Base-by-base conservation (phyloP, 768 basidiomycete species). In the Lactarius sp. region DNA sequence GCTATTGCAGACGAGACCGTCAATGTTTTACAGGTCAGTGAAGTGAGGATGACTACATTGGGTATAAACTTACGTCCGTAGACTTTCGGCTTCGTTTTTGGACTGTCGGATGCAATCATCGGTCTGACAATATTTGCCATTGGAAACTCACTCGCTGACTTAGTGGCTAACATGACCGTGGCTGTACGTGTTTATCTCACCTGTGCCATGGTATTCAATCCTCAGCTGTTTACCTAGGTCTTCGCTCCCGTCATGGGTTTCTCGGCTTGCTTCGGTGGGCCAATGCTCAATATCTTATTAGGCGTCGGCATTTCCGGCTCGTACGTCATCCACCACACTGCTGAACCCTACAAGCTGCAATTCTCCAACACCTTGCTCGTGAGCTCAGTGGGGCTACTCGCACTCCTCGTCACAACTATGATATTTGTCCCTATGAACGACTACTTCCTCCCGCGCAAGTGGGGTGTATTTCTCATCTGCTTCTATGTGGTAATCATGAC, bases 1-100 rank as follows among this genome's bases (percentile, higher is more conserved):
- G 94, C 90, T 6, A 94, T 98, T 53, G 94, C 95, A 1, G 94
- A 97, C 72, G 95, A 98, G 73, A 94, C 96, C 2, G 94, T 98
- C 36, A 83, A 88, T 53, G 87, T 98, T 12, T 81, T 98, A 10
- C 86, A 89, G 78, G 95, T 95, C 51, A 61, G 67, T 22, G 9
- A 41, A 20, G 22, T 6, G 22, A 44, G 12, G 37, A 36, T 27
- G 52, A 46, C n/a, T 27, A 22, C 36, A 20, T 44, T 16, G 31
- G n/a, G 6, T 50, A 27, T 16, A 36, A 36, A 8, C 49, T 66
- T 20, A 52, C 41, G 37, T 69, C 33, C 0, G 13, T 67, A 98
- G 94, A 88, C 92, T 0, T 88, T 97, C 68, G 97, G 96, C 6
- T 84, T 88, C 71, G 91, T 98, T 56, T 91, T 99, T 71, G 96